Base-by-base conservation (phyloP, 1,139 yeast genomes). In the Nematodospora anomalae region DNA sequence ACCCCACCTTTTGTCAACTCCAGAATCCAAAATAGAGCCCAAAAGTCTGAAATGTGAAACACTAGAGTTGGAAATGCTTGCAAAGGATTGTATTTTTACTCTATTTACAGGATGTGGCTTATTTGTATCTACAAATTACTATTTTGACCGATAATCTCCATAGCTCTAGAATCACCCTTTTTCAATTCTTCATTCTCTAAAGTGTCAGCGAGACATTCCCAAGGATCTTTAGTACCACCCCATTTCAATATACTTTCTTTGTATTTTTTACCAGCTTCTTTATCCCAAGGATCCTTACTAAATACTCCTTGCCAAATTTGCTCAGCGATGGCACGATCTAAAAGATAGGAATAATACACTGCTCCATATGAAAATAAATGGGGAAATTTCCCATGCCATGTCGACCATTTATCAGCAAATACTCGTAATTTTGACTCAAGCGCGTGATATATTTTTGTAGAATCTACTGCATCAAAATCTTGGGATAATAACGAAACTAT, bases 321-420 rank as follows among this genome's bases (percentile, higher is more conserved):
- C 25, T 88, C 81, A 0, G 98, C 97, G 47, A 92, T 87, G 3
- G 96, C 96, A 33, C 97, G 69, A 61, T 92, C 99, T 44, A 94
- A 74, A 42, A 92, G 62, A 58, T 94, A 92, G 28, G 96, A 85
- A 62, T 94, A 92, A 58, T 92, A 92, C 0, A 92, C 88, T 0
- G 97, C 87, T 0, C 98, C 98, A 55, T 92, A 92, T 1, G 96
- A 89, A 49, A 85, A 87, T 34, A 94, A 65, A 57, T 92, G 99
- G 1, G 96, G 95, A 60, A 92, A 90, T 55, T 83, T 88, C 1
- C 95, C 96, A 41, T 89, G 95, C 96, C 97, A 90, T 18, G 82
- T 80, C 2, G 95, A 81, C 53, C 74, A 67, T 13, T 67, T 62
- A 52, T 84, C 94, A 2, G 79, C 74, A 47, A 83, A 74, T 2